Evolutionary conservation across 2,329 filamentous ascomycete species (phyloP).

Genomic region (Parastagonospora nodorum): DNA sequence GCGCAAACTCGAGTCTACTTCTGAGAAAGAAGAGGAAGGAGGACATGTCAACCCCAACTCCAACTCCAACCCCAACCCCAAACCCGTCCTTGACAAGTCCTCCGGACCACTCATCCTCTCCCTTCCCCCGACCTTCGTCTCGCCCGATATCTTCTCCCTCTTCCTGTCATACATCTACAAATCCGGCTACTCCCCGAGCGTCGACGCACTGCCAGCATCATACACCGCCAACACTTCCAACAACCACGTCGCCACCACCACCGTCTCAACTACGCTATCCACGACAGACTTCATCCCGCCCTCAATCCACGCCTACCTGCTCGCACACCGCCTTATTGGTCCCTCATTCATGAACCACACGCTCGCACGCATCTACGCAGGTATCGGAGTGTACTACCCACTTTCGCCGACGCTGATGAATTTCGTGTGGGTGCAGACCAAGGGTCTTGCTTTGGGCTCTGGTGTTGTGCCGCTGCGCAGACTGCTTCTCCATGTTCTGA

Average conservation of each 20-base stretch:
- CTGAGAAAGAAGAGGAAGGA: neutral
- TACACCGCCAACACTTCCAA: neutral
- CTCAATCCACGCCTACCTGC: slow-evolving; percentile 21
- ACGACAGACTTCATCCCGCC: neutral
- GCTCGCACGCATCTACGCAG: slow-evolving; percentile 11
- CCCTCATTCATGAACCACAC: slow-evolving; percentile 19
- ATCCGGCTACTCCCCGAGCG: slow-evolving; percentile 14
- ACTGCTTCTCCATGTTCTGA: slow-evolving; percentile 16
- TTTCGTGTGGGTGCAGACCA: slow-evolving; percentile 11
- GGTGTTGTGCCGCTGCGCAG: slow-evolving; percentile 6
- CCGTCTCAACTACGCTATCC: neutral
- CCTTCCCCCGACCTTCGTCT: slow-evolving; percentile 8
- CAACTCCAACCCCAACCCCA: too few relatives aligned
- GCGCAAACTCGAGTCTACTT: slow-evolving; percentile 1
- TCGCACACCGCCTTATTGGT: slow-evolving; percentile 16
- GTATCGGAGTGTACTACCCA: slow-evolving; percentile 11
- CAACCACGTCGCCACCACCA: too few relatives aligned
- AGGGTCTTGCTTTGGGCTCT: too few relatives aligned
- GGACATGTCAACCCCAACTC: too few relatives aligned
- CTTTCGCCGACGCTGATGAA: slow-evolving; percentile 17
- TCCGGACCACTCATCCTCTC: too few relatives aligned
- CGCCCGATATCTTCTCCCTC: slow-evolving; percentile 19
- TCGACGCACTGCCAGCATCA: slow-evolving; percentile 5
- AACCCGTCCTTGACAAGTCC: too few relatives aligned
- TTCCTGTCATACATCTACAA: slow-evolving; percentile 29